A percentile compares a stretch with the other conserved stretches of the same genome.
Conservation (phyloP, 2,329 filamentous ascomycete species). For the Dothideomycetes sp. region DNA sequence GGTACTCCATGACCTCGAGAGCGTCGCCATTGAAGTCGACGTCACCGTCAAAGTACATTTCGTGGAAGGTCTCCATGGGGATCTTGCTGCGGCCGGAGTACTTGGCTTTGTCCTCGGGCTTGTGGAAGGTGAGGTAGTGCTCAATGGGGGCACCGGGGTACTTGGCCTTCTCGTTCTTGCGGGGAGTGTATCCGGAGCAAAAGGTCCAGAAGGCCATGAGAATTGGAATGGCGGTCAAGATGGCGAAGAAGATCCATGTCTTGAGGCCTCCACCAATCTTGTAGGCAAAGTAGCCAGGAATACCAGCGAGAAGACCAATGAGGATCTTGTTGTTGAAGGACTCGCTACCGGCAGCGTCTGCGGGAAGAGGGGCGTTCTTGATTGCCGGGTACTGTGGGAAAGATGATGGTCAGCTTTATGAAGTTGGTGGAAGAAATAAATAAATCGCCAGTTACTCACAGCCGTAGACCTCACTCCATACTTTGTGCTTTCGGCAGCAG, state of each 20-base stretch:
- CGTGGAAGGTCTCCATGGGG: constrained; percentile 86
- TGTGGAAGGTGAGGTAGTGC: constrained; percentile 78
- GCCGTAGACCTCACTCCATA: constrained; percentile 52
- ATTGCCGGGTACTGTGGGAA: constrained; percentile 67
- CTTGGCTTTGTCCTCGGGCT: constrained; percentile 46
- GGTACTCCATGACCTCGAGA: constrained; percentile 81
- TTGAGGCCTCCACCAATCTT: constrained; percentile 76
- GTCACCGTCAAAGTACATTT: constrained; percentile 94
- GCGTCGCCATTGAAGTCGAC: constrained; percentile 93
- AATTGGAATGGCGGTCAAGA: constrained; percentile 70
- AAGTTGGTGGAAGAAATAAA: constrained; percentile 11
- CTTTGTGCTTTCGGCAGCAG: constrained; percentile 39
- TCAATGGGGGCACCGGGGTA: constrained; percentile 80
- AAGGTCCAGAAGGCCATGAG: constrained; percentile 73
- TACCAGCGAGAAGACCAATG: constrained; percentile 53
- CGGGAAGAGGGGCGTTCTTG: constrained; percentile 87
- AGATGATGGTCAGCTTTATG: neutral
- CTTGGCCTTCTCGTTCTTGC: constrained; percentile 85
- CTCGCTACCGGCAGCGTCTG: constrained; percentile 73
- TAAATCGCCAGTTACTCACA: constrained; percentile 30
- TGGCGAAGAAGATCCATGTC: constrained; percentile 75
- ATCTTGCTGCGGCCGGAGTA: constrained; percentile 73
- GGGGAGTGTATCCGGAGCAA: constrained; percentile 69
- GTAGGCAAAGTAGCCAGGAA: constrained; percentile 74
- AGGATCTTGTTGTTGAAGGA: constrained; percentile 78